Conservation (phyloP, 2,329 filamentous ascomycete species). For the Plectosphaerella cucumerina region DNA sequence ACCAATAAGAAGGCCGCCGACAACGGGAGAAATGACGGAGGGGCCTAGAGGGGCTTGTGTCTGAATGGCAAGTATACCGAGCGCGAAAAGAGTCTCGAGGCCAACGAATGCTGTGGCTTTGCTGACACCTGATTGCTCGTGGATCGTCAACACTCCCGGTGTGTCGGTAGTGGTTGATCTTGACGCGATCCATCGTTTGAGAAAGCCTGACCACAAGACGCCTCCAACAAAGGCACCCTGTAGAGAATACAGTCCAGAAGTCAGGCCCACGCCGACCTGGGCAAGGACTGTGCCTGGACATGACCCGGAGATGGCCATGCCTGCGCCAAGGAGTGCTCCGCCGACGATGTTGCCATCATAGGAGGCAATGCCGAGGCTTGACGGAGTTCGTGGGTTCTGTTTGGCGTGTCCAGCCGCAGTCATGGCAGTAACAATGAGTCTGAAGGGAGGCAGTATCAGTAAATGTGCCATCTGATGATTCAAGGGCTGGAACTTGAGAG, state of each 20-base stretch:
- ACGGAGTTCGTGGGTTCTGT: constrained; percentile 43
- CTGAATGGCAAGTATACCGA: constrained; percentile 36
- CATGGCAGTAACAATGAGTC: constrained; percentile 40
- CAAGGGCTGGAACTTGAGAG: too few species aligned
- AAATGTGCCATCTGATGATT: not conserved
- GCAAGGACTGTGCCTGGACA: constrained; percentile 63
- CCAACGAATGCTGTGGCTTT: constrained; percentile 29
- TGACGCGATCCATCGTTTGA: constrained; percentile 31
- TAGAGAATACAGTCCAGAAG: constrained; percentile 47
- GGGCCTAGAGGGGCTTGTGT: constrained; percentile 33
- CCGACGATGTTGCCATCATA: constrained; percentile 65
- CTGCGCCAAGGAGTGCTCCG: constrained; percentile 55
- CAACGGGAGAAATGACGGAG: constrained; percentile 35
- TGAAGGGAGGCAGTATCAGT: constrained; percentile 15
- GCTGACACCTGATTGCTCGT: constrained; percentile 36
- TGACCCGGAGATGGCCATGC: constrained; percentile 62
- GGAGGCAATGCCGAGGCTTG: constrained; percentile 48
- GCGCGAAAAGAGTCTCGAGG: constrained; percentile 35
- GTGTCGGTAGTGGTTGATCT: constrained; percentile 16
- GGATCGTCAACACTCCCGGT: constrained; percentile 23
- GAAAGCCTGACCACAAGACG: constrained; percentile 42
- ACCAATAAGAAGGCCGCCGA: constrained; percentile 56
- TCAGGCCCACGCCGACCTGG: constrained; percentile 52
- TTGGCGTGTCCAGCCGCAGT: constrained; percentile 37
- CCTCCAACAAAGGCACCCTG: constrained; percentile 53